Evolutionary conservation across 2,329 filamentous ascomycete genomes (phyloP).

Genomic region (Colletotrichum acutatum): DNA sequence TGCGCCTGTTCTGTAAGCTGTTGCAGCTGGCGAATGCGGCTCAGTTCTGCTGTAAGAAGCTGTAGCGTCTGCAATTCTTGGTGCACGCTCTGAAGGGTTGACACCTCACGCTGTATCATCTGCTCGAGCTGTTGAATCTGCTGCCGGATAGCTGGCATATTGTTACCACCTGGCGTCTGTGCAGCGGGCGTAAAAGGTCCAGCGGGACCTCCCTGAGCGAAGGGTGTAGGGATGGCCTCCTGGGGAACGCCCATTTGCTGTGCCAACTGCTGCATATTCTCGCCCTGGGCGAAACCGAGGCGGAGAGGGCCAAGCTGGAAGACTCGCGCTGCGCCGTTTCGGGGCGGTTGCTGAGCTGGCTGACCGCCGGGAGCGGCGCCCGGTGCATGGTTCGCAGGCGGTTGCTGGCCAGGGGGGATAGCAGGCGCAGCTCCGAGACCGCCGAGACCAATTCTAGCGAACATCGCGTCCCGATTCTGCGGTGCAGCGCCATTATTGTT

Average conservation of each 20-base stretch:
- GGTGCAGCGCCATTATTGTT: conserved; percentile 45
- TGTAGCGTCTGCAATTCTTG: conserved; percentile 77
- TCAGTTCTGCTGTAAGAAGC: conserved; percentile 73
- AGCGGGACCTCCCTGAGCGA: conserved; percentile 19
- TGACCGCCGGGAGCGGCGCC: conserved; percentile 32
- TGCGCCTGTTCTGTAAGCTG: conserved; percentile 46
- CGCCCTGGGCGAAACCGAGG: conserved; percentile 79
- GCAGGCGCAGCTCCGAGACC: conserved; percentile 31
- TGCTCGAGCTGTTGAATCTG: conserved; percentile 76
- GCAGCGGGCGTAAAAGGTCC: conserved; percentile 37
- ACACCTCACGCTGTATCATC: conserved; percentile 75
- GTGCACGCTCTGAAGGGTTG: conserved; percentile 69
- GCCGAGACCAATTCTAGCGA: conserved; percentile 45
- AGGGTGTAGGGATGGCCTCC: conserved; percentile 35
- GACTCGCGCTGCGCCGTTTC: conserved; percentile 62
- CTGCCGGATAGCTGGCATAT: conserved; percentile 60
- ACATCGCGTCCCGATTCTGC: conserved; percentile 49
- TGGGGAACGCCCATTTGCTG: conserved; percentile 66
- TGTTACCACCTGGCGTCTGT: conserved; percentile 41
- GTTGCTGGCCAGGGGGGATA: conserved; percentile 46
- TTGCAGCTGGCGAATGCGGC: conserved; percentile 68
- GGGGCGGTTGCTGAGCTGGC: conserved; percentile 39
- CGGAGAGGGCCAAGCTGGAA: conserved; percentile 81
- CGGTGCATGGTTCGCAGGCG: conserved; percentile 42
- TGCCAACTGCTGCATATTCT: conserved; percentile 74